Evolutionary conservation across 2,329 filamentous ascomycete species (phyloP), one percentile per base, ranked within the genome.

Genomic region (Fusarium drepaniforme): DNA sequence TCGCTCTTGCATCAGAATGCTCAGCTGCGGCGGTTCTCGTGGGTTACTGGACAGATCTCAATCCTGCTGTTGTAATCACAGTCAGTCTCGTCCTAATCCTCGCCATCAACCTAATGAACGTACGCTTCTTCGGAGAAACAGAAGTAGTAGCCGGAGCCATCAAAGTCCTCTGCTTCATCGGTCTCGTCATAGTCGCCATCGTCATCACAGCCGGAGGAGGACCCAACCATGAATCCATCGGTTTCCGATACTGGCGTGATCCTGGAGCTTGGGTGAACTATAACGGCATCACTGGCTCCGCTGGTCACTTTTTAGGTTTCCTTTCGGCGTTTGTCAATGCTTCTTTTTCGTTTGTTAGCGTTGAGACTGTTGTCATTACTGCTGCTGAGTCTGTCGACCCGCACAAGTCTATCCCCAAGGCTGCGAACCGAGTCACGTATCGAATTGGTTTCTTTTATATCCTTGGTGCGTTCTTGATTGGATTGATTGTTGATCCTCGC

Each of bases 371-470:
- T 0, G 88, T 88, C 35, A 86, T 91, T 38, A 90, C 90, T 2
- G 91, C 90, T 5, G 91, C 89, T 23, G 91, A 93, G 83, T 89
- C 90, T 2, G 83, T 89, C 25, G 88, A 91, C 42, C 91, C 91
- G 1, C 87, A 90, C 64, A 86, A 86, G 74, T 90, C 90, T 79
- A 90, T 93, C 59, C 91, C 91, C 68, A 90, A 90, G 82, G 90
- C 90, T 1, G 88, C 90, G 3, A 84, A 86, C 46, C 86, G 89
- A 38, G 90, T 90, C 73, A 86, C 91, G 68, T 90, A 85, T 81
- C 89, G 90, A 63, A 88, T 92, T 18, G 84, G 89, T 25, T 79
- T 91, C 75, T 92, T 92, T 79, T 92, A 92, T 80, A 86, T 90
- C 5, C 82, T 91, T 16, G 86, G 88, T 5, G 87, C 88, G 6